Conservation (phyloP, 345 rosid genomes). For the Melastoma malabathricum region DNA sequence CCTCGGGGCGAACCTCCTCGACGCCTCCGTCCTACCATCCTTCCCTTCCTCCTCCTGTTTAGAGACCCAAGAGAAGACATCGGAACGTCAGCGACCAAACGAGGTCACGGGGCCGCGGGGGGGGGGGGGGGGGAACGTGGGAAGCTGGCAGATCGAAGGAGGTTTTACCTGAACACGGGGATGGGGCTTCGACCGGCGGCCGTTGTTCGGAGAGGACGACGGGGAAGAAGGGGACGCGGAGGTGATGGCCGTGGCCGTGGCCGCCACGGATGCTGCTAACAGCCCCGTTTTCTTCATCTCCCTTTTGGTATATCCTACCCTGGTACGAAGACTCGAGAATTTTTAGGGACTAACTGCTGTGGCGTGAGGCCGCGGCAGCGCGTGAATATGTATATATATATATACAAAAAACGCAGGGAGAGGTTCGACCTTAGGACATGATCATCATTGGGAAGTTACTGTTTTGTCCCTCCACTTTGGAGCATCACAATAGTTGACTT, state of each 20-base stretch:
- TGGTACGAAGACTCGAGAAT: no score
- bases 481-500: no score
- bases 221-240: conserved; percentile 5
- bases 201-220: conserved; percentile 7
- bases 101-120: no score
- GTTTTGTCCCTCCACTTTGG: not conserved
- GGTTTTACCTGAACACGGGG: conserved; percentile 9
- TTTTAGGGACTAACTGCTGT: no score
- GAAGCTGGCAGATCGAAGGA: no score
- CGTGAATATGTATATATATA: no score
- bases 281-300: conserved; percentile 13
- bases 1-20: conserved; percentile 14
- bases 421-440: no score
- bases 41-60: conserved; percentile 3
- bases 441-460: conserved; percentile 1
- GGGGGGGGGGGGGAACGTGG: no score
- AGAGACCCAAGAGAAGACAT: not conserved
- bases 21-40: not conserved
- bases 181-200: conserved; percentile 4
- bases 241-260: conserved; percentile 10
- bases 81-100: no score
- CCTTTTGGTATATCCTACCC: not conserved
- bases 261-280: conserved; percentile 12
- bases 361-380: no score
- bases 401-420: no score